These are phyloP conservation scores for Saprolegnia parasitica DNA, from an alignment of 352 stramenopile genomes.

Conservation along the genomic window DNA sequence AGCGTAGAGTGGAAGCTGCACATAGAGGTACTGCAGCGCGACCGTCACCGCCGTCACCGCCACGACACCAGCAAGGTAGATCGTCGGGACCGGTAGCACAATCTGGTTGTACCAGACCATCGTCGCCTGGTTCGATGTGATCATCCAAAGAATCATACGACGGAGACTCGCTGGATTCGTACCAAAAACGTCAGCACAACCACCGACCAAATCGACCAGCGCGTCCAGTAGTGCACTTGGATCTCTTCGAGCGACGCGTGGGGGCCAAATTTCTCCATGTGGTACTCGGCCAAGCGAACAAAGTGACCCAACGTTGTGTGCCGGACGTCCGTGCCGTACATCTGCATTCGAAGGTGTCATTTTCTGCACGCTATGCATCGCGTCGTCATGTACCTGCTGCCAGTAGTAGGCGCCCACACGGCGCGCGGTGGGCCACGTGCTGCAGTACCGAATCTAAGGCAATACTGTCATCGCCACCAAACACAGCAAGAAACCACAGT, in stretches of 20 bases:
- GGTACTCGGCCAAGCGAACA: not conserved
- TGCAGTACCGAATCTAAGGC: not conserved
- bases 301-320: not conserved
- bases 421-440: not conserved
- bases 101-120: conserved; percentile 2
- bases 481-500: not conserved
- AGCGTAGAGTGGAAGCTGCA: not conserved
- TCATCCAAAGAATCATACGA: not conserved
- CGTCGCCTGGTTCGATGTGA: not conserved
- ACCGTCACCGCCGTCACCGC: not conserved
- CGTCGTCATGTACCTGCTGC: not conserved
- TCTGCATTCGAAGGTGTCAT: conserved; percentile 6
- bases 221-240: not conserved
- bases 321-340: not conserved
- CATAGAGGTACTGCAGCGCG: conserved; percentile 1
- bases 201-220: conserved; percentile 5
- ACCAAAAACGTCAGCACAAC: not conserved
- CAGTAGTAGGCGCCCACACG: conserved; percentile 1
- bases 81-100: not conserved
- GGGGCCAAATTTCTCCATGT: not conserved
- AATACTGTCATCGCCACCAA: not conserved
- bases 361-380: not conserved
- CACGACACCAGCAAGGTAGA: not conserved
- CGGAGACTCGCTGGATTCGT: not conserved
- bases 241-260: not conserved